Evolutionary conservation across 2,329 filamentous ascomycete genomes (phyloP).

Genomic region (Fusarium nisikadoi): DNA sequence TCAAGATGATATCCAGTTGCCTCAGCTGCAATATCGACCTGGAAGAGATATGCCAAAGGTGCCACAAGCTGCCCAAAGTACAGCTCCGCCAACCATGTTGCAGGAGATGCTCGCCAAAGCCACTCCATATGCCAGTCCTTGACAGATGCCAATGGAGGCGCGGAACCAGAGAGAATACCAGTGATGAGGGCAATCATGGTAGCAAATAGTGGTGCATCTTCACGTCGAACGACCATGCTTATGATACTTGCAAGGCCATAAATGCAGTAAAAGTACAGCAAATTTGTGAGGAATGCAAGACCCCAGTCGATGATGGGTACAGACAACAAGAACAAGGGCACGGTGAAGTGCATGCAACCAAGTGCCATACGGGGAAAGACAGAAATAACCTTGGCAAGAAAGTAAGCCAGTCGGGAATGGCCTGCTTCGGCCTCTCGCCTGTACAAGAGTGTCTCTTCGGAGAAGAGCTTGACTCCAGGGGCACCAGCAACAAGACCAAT

Average conservation of each 20-base stretch:
- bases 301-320: constrained; percentile 62
- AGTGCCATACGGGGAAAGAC: constrained; percentile 63
- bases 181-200: constrained; percentile 65
- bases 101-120: constrained; percentile 65
- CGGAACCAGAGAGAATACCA: constrained; percentile 64
- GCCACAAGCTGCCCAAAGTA: constrained; percentile 64
- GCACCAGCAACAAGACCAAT: constrained; percentile 64
- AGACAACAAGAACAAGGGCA: constrained; percentile 59
- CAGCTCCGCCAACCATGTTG: constrained; percentile 65
- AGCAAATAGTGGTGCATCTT: constrained; percentile 67
- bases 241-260: constrained; percentile 65
- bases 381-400: constrained; percentile 64
- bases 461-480: constrained; percentile 67
- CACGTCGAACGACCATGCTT: constrained; percentile 64
- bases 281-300: constrained; percentile 60
- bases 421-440: constrained; percentile 66
- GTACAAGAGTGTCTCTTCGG: constrained; percentile 55
- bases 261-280: constrained; percentile 68
- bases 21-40: constrained; percentile 57
- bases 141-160: constrained; percentile 61
- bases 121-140: constrained; percentile 63
- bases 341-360: constrained; percentile 65
- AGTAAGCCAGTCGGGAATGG: constrained; percentile 66
- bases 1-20: constrained; percentile 59
- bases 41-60: constrained; percentile 62